Conservation (phyloP, 1,284 basidiomycete species). For the Mixia osmundae region DNA sequence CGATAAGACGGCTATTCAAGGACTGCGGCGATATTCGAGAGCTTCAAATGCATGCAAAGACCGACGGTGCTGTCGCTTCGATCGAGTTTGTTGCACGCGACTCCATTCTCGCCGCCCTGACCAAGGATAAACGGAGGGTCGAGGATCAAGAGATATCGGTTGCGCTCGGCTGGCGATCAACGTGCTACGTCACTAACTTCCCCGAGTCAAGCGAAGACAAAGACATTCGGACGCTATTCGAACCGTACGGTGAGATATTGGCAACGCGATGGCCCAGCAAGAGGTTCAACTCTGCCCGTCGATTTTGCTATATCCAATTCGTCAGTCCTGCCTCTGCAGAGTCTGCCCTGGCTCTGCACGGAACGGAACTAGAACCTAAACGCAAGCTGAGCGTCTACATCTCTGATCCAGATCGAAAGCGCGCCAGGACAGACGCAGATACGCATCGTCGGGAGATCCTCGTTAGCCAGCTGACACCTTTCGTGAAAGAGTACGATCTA, state of each 20-base stretch:
- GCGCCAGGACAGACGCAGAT: slow-evolving; percentile 62
- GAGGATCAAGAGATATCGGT: slow-evolving; percentile 44
- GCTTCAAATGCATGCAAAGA: slow-evolving; percentile 37
- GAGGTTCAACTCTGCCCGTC: slow-evolving; percentile 65
- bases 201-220: slow-evolving; percentile 61
- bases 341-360: slow-evolving; percentile 51
- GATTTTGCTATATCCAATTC: slow-evolving; percentile 90
- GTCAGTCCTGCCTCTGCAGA: slow-evolving; percentile 51
- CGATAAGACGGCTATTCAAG: slow-evolving; percentile 51
- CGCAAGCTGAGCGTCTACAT: slow-evolving; percentile 52
- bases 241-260: slow-evolving; percentile 63
- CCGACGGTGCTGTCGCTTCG: slow-evolving; percentile 38
- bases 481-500: slow-evolving; percentile 45
- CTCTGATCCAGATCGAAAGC: slow-evolving; percentile 71
- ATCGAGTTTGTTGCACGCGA: slow-evolving; percentile 54
- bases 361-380: slow-evolving; percentile 41
- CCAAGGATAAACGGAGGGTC: slow-evolving; percentile 76
- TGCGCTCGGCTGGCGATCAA: slow-evolving; percentile 76
- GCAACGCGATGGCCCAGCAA: slow-evolving; percentile 96
- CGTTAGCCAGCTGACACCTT: slow-evolving; percentile 55
- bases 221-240: slow-evolving; percentile 49
- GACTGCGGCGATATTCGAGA: slow-evolving; percentile 67
- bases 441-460: slow-evolving; percentile 59
- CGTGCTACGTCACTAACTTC: slow-evolving; percentile 92
- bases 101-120: slow-evolving; percentile 56